phyloP scores from a whole-genome alignment of 495 filamentous ascomycete genomes.

The Penicillium pancosmium region DNA sequence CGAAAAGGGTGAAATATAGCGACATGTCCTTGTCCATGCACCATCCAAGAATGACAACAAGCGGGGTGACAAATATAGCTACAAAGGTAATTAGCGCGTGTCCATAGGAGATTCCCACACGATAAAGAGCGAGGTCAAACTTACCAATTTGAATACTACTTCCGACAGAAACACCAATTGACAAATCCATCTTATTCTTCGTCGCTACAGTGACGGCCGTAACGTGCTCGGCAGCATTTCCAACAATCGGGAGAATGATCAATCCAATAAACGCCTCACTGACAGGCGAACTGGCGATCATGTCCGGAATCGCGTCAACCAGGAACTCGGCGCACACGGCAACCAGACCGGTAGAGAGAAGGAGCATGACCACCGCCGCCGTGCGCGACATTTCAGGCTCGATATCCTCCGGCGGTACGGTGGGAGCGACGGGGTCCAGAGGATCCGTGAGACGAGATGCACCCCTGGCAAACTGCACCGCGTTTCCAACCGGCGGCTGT shows the following conservation, averaged over 20 bases:
- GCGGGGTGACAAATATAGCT: slow-evolving; percentile 85
- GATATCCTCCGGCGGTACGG: slow-evolving; percentile 35
- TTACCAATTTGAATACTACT: slow-evolving; percentile 74
- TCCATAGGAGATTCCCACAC: neutral
- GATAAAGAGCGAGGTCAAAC: neutral
- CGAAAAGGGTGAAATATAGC: slow-evolving; percentile 89
- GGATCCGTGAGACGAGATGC: slow-evolving; percentile 33
- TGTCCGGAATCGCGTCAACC: slow-evolving; percentile 74
- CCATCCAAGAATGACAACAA: slow-evolving; percentile 91
- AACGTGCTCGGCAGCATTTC: slow-evolving; percentile 91
- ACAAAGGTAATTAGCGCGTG: neutral
- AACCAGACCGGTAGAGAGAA: slow-evolving; percentile 77
- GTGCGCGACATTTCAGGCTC: slow-evolving; percentile 70
- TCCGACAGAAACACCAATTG: slow-evolving; percentile 87
- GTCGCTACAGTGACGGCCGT: slow-evolving; percentile 84
- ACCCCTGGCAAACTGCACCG: slow-evolving; percentile 43
- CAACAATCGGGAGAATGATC: slow-evolving; percentile 87
- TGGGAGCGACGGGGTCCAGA: slow-evolving; percentile 32
- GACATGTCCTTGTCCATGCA: slow-evolving; percentile 79
- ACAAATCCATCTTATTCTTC: slow-evolving; percentile 97
- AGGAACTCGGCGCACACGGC: slow-evolving; percentile 88
- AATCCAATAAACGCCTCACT: slow-evolving; percentile 84
- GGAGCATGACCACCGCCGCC: slow-evolving; percentile 71
- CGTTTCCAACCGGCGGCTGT: slow-evolving; percentile 40
- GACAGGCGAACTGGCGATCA: slow-evolving; percentile 65